Conservation (phyloP, 2,329 filamentous ascomycete species). For the Stagonosporopsis chrysanthemi region DNA sequence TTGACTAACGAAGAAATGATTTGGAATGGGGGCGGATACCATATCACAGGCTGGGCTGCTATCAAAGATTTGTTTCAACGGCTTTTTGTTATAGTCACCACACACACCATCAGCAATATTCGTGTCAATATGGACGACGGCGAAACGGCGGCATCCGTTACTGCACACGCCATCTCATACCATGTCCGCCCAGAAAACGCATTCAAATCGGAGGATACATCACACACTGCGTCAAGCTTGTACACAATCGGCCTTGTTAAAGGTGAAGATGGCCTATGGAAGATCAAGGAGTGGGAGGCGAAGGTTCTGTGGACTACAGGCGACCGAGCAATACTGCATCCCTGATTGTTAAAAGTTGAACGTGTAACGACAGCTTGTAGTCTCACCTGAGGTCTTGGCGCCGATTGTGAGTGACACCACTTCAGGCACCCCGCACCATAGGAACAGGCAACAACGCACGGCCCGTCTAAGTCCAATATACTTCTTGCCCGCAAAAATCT, state of each 20-base stretch:
- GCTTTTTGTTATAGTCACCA: constrained; percentile 31
- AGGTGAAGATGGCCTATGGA: constrained; percentile 29
- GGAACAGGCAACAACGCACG: neutral
- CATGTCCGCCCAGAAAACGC: constrained; percentile 33
- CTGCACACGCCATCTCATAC: constrained; percentile 29
- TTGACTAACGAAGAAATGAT: constrained; percentile 26
- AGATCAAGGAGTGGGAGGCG: constrained; percentile 39
- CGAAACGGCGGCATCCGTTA: constrained; percentile 26
- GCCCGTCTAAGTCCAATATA: neutral
- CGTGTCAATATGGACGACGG: constrained; percentile 27
- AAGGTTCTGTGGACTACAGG: constrained; percentile 32
- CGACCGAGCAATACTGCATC: constrained; percentile 22
- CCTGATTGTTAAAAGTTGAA: neutral
- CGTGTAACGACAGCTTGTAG: neutral
- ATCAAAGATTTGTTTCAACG: constrained; percentile 25
- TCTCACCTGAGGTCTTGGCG: neutral
- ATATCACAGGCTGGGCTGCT: constrained; percentile 25
- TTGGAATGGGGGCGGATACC: constrained; percentile 23
- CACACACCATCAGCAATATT: constrained; percentile 35
- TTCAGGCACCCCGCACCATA: neutral
- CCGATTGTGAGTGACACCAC: neutral
- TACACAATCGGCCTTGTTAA: constrained; percentile 32
- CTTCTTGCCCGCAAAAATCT: neutral
- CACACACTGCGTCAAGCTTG: constrained; percentile 31
- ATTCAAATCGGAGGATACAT: constrained; percentile 24